Conservation (phyloP, 176 grass and related monocot species). For the Paspalum notatum region DNA sequence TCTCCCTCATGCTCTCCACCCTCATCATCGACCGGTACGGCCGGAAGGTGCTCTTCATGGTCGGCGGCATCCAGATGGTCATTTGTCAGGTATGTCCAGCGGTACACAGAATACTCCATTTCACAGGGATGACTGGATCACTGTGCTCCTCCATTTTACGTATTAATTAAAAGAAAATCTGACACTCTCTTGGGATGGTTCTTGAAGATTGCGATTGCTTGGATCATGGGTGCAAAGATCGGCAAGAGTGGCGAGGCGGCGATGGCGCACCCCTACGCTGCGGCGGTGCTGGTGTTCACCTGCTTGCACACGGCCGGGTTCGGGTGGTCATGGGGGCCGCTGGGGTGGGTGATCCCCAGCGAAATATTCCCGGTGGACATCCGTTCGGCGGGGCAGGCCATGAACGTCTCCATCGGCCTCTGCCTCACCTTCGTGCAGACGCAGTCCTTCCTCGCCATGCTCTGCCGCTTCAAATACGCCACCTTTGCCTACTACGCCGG, state of each 20-base stretch:
- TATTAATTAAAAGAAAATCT: not conserved
- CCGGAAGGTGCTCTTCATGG: slow-evolving; percentile 78
- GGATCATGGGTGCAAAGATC: slow-evolving; percentile 68
- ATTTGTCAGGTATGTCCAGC: slow-evolving; percentile 46
- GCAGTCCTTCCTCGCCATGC: slow-evolving; percentile 83
- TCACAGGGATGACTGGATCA: not conserved
- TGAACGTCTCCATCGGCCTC: slow-evolving; percentile 65
- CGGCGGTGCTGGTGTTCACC: slow-evolving; percentile 61
- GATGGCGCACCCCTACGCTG: slow-evolving; percentile 48
- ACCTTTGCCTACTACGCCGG: slow-evolving; percentile 73
- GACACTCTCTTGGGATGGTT: not conserved
- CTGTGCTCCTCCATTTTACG: not conserved
- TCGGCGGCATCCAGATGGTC: slow-evolving; percentile 69
- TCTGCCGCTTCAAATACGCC: slow-evolving; percentile 75
- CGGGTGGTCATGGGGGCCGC: slow-evolving; percentile 82
- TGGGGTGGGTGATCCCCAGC: slow-evolving; percentile 71
- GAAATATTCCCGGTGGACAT: slow-evolving; percentile 91
- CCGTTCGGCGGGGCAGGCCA: slow-evolving; percentile 74
- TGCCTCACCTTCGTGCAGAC: slow-evolving; percentile 72
- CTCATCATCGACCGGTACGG: slow-evolving; percentile 75
- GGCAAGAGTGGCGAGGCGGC: slow-evolving; percentile 43
- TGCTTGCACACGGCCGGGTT: slow-evolving; percentile 64
- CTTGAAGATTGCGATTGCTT: slow-evolving; percentile 60
- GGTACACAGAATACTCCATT: not conserved
- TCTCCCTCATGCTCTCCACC: slow-evolving; percentile 57